phyloP scores from a whole-genome alignment of 768 basidiomycete genomes.

The Sporobolomyces pararoseus region DNA sequence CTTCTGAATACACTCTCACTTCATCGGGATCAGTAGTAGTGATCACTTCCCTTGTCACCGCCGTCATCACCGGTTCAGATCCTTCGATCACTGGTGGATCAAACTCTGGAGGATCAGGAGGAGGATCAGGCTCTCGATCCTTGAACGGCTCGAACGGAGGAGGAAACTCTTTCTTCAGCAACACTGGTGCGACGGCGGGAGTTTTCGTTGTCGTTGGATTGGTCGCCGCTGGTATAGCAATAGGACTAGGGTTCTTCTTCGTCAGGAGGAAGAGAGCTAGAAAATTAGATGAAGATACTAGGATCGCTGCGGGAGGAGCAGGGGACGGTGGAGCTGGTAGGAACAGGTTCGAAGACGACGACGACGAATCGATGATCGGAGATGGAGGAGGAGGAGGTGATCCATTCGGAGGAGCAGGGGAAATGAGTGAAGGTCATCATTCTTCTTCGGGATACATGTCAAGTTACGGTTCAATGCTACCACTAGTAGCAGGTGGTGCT shows the following conservation, averaged over 20 bases:
- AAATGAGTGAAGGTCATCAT: constrained; percentile 6
- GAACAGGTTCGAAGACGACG: constrained; percentile 42
- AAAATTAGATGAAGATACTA: constrained; percentile 47
- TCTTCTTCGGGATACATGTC: constrained; percentile 18
- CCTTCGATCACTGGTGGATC: not conserved
- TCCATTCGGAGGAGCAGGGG: not conserved
- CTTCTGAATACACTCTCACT: constrained; percentile 29
- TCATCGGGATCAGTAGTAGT: constrained; percentile 37
- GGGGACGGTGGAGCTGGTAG: constrained; percentile 45
- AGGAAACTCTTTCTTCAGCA: constrained; percentile 64
- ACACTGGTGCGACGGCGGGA: constrained; percentile 67
- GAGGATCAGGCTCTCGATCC: not conserved
- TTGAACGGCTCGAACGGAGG: constrained; percentile 26
- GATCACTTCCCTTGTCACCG: constrained; percentile 30
- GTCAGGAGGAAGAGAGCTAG: constrained; percentile 48
- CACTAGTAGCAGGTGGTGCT: constrained; percentile 15
- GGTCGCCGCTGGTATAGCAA: constrained; percentile 56
- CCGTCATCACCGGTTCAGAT: constrained; percentile 11
- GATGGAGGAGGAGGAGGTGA: not conserved
- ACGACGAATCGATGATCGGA: constrained; percentile 9
- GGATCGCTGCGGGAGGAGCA: constrained; percentile 44
- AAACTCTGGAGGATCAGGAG: no score
- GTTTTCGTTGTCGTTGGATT: constrained; percentile 72
- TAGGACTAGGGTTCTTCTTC: constrained; percentile 54
- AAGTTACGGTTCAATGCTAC: constrained; percentile 18